These are phyloP conservation scores for Zancudomyces culisetae DNA, from an alignment of 371 early-diverging fungal species.

Conservation along the genomic window DNA sequence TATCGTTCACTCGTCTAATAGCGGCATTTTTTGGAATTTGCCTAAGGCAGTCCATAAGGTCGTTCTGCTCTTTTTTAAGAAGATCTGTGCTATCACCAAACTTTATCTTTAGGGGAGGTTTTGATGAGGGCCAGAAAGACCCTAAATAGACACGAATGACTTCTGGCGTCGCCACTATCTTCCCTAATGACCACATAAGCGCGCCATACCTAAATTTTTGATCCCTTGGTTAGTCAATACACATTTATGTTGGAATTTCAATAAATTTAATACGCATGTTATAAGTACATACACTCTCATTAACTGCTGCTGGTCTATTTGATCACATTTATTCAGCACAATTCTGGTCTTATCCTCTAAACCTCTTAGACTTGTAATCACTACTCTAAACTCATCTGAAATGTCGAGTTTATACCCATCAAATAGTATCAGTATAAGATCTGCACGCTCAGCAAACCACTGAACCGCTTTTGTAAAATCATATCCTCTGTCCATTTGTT, in stretches of 20 bases:
- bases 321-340: constrained; percentile 72
- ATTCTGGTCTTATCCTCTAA: constrained; percentile 74
- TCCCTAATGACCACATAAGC: constrained; percentile 86
- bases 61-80: constrained; percentile 52
- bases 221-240: neutral
- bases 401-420: constrained; percentile 81
- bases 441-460: constrained; percentile 80
- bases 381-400: constrained; percentile 70
- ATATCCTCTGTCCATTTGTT: constrained; percentile 61
- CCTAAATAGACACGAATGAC: constrained; percentile 72
- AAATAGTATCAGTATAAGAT: constrained; percentile 65
- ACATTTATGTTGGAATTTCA: neutral
- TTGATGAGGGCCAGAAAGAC: constrained; percentile 55
- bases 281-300: constrained; percentile 56
- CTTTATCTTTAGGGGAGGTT: constrained; percentile 34
- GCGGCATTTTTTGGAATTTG: constrained; percentile 62
- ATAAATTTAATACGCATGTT: neutral
- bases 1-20: constrained; percentile 77
- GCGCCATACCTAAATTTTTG: constrained; percentile 47
- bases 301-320: constrained; percentile 65
- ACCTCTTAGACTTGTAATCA: constrained; percentile 53
- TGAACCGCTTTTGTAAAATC: constrained; percentile 62
- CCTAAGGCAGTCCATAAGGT: constrained; percentile 51
- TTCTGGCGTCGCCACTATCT: constrained; percentile 72
- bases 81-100: constrained; percentile 52